A percentile compares a stretch with the other conserved stretches of the same genome.
Evolutionary conservation across 768 basidiomycete species (phyloP).

Genomic region (Dentipellis sp.): DNA sequence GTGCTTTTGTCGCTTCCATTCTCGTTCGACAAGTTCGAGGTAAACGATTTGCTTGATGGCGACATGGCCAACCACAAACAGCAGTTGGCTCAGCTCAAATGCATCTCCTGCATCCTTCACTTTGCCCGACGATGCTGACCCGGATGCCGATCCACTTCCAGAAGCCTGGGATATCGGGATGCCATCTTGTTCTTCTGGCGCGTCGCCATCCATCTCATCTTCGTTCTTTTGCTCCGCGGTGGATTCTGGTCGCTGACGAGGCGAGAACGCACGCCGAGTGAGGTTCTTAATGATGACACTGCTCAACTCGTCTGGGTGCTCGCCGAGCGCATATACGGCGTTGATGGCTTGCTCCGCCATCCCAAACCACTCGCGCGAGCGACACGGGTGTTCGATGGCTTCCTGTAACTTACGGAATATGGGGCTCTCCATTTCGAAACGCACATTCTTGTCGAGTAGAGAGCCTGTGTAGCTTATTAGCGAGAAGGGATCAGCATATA

Average conservation of each 20-base stretch:
- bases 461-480: conserved; percentile 45
- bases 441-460: conserved; percentile 74
- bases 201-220: conserved; percentile 32
- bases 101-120: conserved; percentile 58
- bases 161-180: conserved; percentile 6
- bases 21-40: conserved; percentile 89
- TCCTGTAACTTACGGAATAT: conserved; percentile 81
- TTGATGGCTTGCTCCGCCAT: conserved; percentile 97
- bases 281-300: conserved; percentile 74
- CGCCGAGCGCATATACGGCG: conserved; percentile 88
- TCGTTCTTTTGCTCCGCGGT: conserved; percentile 11
- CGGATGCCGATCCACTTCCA: conserved; percentile 1
- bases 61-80: conserved; percentile 93
- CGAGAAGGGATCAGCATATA: not conserved
- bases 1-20: conserved; percentile 95
- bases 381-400: conserved; percentile 70
- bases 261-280: conserved; percentile 58
- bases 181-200: conserved; percentile 45
- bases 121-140: not conserved
- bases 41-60: conserved; percentile 98
- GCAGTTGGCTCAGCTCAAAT: conserved; percentile 85
- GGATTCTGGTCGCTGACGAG: conserved; percentile 14
- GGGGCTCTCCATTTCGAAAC: conserved; percentile 78
- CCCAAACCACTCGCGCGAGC: conserved; percentile 91
- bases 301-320: conserved; percentile 85